Evolutionary conservation across 2,329 filamentous ascomycete genomes (phyloP), one percentile per base, ranked within the genome.

Genomic region (Cercospora citrullina): DNA sequence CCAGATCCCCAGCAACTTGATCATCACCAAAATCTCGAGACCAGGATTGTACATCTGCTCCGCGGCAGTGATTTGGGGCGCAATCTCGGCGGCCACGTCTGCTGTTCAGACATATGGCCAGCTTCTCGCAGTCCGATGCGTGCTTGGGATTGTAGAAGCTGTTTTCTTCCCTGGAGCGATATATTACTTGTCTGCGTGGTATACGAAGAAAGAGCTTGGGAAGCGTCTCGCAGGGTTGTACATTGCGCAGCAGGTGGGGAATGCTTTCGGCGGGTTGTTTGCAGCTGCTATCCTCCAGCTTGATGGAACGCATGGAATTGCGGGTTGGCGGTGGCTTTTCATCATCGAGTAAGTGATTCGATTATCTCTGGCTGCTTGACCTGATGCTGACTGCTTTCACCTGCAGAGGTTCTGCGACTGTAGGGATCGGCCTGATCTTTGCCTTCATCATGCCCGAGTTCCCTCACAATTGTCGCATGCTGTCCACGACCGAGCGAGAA

Each of bases 361-460:
- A 6, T 12, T 4, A 2, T 21, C 8, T 48, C 8, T 12, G 3
- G 42, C 8, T 10, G 7, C 36, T 16, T 18, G 16, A 16, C 39
- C 39, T 16, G 42, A 21, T 21, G 18, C 42, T 48, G 42, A 48
- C 36, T n/a, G 36, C 14, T 3, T 0, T 48, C 42, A 21, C 10
- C 42, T 48, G 0, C 18, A 48, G 42, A 59, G 55, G 55, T 1
- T 59, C 55, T 9, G 65, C 65, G 8, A 67, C 65, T 4, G 62
- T 65, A 9, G 66, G 65, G 2, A 39, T 67, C 6, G 65, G 51
- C 2, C 21, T 62, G 1, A 60, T 67, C 14, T 67, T 63, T 28
- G 65, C 65, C 8, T 64, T 55, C 61, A 67, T 67, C 31, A 60
- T 81, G 10, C 79, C 79, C 7, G 77, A 80, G 65, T 79, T 77